Evolutionary conservation across 2,329 filamentous ascomycete species (phyloP).

Genomic region (Zymoseptoria tritici): DNA sequence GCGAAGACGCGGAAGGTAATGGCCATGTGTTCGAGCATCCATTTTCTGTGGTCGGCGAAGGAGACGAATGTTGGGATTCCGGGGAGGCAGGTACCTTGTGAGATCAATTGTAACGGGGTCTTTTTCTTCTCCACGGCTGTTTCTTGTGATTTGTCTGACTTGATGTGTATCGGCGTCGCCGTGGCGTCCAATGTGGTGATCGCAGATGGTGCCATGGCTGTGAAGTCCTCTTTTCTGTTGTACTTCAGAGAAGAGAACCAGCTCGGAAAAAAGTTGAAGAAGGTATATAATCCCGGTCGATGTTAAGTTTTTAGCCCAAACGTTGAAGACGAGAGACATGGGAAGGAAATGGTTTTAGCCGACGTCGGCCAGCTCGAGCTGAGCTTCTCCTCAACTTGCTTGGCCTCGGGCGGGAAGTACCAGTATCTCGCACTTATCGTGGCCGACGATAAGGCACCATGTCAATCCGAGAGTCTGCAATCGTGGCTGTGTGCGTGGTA

Average conservation of each 20-base stretch:
- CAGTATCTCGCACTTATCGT: background rate
- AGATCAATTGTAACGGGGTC: slow-evolving; percentile 34
- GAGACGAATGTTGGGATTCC: slow-evolving; percentile 51
- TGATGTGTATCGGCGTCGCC: slow-evolving; percentile 10
- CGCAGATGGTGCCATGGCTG: slow-evolving; percentile 27
- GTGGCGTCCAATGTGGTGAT: slow-evolving; percentile 11
- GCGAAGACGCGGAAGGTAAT: slow-evolving; percentile 62
- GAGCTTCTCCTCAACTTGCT: slow-evolving; percentile 2
- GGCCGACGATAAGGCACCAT: background rate
- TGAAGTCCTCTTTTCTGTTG: no score
- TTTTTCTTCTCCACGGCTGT: slow-evolving; percentile 21
- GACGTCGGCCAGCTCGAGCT: slow-evolving; percentile 3
- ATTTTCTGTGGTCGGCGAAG: slow-evolving; percentile 51
- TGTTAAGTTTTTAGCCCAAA: background rate
- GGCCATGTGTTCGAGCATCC: slow-evolving; percentile 58
- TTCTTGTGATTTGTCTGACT: background rate
- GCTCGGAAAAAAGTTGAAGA: background rate
- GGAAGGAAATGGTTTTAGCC: background rate
- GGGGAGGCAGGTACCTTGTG: slow-evolving; percentile 40
- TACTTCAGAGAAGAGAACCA: background rate
- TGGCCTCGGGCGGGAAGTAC: background rate
- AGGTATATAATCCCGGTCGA: background rate
- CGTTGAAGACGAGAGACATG: background rate
- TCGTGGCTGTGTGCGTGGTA: background rate
- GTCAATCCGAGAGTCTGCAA: background rate